phyloP scores from a whole-genome alignment of 768 basidiomycete genomes.

The Cyathus striatus region DNA sequence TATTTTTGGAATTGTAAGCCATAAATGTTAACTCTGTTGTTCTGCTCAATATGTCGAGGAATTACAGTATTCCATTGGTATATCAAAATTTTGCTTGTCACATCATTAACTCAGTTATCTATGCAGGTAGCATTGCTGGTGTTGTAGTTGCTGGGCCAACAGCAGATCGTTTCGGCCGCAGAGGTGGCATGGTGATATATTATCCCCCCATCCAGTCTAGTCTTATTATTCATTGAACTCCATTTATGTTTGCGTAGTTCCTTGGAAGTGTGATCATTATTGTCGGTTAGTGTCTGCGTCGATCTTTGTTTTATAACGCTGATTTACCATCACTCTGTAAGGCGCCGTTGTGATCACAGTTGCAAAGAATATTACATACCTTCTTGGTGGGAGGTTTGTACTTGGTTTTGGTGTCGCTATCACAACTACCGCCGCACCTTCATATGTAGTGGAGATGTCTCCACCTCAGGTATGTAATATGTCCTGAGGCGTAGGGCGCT shows the following conservation, averaged over 20 bases:
- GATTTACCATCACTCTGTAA: slow-evolving; percentile 7
- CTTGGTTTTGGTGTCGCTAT: slow-evolving; percentile 51
- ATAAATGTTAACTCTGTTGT: background rate
- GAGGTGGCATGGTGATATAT: slow-evolving; percentile 35
- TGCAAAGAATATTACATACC: slow-evolving; percentile 36
- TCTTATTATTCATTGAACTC: too few relatives aligned
- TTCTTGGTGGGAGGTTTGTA: slow-evolving; percentile 47
- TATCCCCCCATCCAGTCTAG: background rate
- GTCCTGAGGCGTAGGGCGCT: background rate
- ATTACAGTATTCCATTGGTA: slow-evolving; percentile 36
- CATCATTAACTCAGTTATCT: too few relatives aligned
- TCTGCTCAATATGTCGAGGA: background rate
- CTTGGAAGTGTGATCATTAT: slow-evolving; percentile 34
- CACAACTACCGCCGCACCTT: slow-evolving; percentile 34
- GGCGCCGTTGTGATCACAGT: slow-evolving; percentile 43
- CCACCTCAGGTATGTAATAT: slow-evolving; percentile 38
- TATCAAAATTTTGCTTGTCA: background rate
- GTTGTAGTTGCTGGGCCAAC: slow-evolving; percentile 36
- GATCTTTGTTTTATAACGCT: background rate
- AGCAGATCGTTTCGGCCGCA: slow-evolving; percentile 35
- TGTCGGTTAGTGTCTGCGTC: slow-evolving; percentile 17
- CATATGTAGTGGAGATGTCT: slow-evolving; percentile 54
- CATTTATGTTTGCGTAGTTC: too few relatives aligned
- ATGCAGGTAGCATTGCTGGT: slow-evolving; percentile 30
- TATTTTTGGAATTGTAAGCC: slow-evolving; percentile 39